phyloP scores from a whole-genome alignment of 768 basidiomycete genomes.

The Mycena kentingensis region DNA sequence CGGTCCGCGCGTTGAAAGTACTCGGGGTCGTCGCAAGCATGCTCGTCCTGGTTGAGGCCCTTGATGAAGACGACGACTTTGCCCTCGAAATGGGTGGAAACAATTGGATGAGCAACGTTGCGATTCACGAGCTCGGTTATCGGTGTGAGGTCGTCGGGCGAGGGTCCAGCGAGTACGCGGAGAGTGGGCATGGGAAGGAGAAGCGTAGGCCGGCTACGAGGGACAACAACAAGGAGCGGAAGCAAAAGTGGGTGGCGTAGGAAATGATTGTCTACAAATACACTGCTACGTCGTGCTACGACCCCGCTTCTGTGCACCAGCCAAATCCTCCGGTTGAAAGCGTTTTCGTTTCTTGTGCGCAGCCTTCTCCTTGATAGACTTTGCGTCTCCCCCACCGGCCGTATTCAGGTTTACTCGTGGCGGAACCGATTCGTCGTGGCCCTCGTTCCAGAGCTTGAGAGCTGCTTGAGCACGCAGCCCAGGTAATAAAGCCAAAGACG shows the following conservation, averaged over 20 bases:
- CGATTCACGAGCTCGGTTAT: conserved; percentile 71
- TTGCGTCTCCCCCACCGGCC: conserved; percentile 41
- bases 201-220: conserved; percentile 21
- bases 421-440: no score
- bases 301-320: conserved; percentile 45
- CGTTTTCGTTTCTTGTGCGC: conserved; percentile 20
- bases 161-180: conserved; percentile 73
- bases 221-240: no score
- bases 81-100: conserved; percentile 74
- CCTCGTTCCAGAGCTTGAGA: no score
- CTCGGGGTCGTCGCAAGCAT: conserved; percentile 39
- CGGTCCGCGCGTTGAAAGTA: conserved; percentile 76
- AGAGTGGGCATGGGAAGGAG: conserved; percentile 50
- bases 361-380: conserved; percentile 25
- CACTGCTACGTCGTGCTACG: conserved; percentile 7
- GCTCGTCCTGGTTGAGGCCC: conserved; percentile 58
- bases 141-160: conserved; percentile 51
- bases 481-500: no score
- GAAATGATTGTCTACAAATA: neutral
- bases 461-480: no score
- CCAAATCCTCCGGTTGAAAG: conserved; percentile 25
- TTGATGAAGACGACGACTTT: conserved; percentile 76
- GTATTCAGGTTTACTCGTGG: conserved; percentile 85
- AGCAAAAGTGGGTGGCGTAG: no score
- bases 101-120: conserved; percentile 48